A percentile compares a stretch with the other conserved stretches of the same genome.
phyloP scores from a whole-genome alignment of 2,329 filamentous ascomycete species.

The Claviceps sp. region DNA sequence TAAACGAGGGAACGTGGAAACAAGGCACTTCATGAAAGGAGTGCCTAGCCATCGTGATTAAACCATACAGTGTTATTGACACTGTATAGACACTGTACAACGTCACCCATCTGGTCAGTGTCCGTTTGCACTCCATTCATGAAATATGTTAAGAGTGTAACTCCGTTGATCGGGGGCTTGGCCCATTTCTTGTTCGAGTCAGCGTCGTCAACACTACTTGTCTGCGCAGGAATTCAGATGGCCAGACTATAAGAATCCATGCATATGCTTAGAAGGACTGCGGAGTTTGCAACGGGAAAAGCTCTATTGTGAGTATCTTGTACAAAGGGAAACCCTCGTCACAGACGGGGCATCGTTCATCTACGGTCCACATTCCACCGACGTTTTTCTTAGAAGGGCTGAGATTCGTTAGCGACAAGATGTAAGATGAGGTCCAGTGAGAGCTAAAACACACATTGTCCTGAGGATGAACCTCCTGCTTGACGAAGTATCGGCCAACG shows the following conservation, averaged over 20 bases:
- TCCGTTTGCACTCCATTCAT: too few relatives aligned
- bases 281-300: slow-evolving; percentile 6
- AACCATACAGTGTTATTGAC: neutral
- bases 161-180: neutral
- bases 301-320: slow-evolving; percentile 25
- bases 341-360: slow-evolving; percentile 13
- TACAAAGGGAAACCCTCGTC: slow-evolving; percentile 20
- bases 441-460: slow-evolving; percentile 42
- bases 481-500: slow-evolving; percentile 35
- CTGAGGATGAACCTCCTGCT: slow-evolving; percentile 41
- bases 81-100: neutral
- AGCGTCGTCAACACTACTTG: neutral
- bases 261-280: neutral
- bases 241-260: neutral
- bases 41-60: neutral
- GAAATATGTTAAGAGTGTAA: too few relatives aligned
- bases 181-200: neutral
- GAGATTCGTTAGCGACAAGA: slow-evolving; percentile 11
- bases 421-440: neutral
- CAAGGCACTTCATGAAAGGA: neutral
- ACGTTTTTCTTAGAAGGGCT: slow-evolving; percentile 27
- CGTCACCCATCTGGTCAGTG: too few relatives aligned
- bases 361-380: slow-evolving; percentile 15
- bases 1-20: neutral
- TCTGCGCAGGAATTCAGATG: neutral